Evolutionary conservation across 768 basidiomycete genomes (phyloP).

Genomic region (Termitomyces titanicus): DNA sequence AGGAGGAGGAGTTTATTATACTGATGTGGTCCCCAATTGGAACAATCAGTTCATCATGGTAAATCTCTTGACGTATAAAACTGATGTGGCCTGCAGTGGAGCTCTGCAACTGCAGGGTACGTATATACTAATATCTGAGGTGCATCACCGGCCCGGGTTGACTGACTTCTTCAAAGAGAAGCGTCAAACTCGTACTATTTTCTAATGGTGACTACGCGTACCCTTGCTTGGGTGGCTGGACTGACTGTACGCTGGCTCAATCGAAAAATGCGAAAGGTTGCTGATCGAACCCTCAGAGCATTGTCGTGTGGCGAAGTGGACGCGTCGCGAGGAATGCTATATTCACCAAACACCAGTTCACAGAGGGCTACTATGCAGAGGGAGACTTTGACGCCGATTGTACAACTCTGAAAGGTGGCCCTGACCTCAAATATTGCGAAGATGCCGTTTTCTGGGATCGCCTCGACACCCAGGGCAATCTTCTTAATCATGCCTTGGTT

Average conservation of each 20-base stretch:
- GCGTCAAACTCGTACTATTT: neutral
- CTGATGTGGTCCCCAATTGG: no score
- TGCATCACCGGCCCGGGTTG: no score
- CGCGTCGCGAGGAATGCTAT: constrained; percentile 37
- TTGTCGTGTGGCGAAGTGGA: constrained; percentile 43
- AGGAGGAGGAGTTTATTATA: no score
- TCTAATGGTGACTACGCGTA: constrained; percentile 16
- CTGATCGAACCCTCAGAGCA: constrained; percentile 28
- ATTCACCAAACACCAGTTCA: constrained; percentile 38
- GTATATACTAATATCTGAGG: no score
- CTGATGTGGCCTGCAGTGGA: no score
- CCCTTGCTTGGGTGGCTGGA: constrained; percentile 13
- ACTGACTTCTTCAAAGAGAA: neutral
- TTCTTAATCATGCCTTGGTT: constrained; percentile 42
- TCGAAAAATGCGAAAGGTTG: neutral
- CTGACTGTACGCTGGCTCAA: constrained; percentile 12
- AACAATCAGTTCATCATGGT: no score
- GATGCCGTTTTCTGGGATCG: constrained; percentile 66
- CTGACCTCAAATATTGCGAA: constrained; percentile 54
- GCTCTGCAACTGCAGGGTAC: no score
- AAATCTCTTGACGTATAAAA: no score
- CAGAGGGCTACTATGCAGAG: constrained; percentile 45
- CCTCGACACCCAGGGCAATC: constrained; percentile 32
- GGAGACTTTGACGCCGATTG: constrained; percentile 50
- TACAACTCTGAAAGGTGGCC: constrained; percentile 27